These are phyloP conservation scores for Pythium periplocum DNA, from an alignment of 352 stramenopile genomes.

Conservation along the genomic window DNA sequence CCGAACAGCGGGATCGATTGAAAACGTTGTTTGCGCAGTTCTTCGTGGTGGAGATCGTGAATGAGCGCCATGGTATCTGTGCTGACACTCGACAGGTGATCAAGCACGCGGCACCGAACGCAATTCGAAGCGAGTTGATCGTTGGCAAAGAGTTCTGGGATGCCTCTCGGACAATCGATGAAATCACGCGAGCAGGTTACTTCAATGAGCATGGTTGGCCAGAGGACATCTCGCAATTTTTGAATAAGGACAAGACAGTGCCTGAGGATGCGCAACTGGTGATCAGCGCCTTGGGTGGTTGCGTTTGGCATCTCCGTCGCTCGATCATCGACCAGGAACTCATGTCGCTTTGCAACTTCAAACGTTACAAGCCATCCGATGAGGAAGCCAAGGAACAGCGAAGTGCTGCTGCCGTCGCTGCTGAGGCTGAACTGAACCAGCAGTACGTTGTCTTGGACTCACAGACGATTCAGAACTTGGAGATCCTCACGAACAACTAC, in stretches of 20 bases:
- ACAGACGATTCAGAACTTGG: conserved; percentile 96
- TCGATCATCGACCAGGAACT: conserved; percentile 83
- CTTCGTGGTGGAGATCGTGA: conserved; percentile 81
- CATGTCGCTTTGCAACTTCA: conserved; percentile 73
- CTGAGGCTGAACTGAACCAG: conserved; percentile 53
- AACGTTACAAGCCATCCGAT: conserved; percentile 73
- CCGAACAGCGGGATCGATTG: conserved; percentile 91
- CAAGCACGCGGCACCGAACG: conserved; percentile 54
- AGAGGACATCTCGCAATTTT: conserved; percentile 38
- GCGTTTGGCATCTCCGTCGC: conserved; percentile 73
- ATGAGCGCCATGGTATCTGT: conserved; percentile 56
- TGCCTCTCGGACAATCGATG: conserved; percentile 80
- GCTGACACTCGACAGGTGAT: conserved; percentile 69
- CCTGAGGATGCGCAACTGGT: conserved; percentile 50
- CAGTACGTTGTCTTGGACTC: conserved; percentile 94
- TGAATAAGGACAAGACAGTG: conserved; percentile 75
- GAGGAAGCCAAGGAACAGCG: conserved; percentile 24
- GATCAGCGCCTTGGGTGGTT: conserved; percentile 66
- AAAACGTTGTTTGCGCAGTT: conserved; percentile 94
- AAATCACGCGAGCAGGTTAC: conserved; percentile 88
- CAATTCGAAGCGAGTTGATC: conserved; percentile 55
- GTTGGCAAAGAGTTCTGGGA: conserved; percentile 89
- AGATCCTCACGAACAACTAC: conserved; percentile 91
- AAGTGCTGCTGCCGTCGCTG: background rate
- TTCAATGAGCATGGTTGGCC: conserved; percentile 81